A percentile compares a stretch with the other conserved stretches of the same genome.
These are phyloP conservation scores for Colletotrichum sp. DNA, from an alignment of 2,329 filamentous ascomycete genomes.

Conservation along the genomic window DNA sequence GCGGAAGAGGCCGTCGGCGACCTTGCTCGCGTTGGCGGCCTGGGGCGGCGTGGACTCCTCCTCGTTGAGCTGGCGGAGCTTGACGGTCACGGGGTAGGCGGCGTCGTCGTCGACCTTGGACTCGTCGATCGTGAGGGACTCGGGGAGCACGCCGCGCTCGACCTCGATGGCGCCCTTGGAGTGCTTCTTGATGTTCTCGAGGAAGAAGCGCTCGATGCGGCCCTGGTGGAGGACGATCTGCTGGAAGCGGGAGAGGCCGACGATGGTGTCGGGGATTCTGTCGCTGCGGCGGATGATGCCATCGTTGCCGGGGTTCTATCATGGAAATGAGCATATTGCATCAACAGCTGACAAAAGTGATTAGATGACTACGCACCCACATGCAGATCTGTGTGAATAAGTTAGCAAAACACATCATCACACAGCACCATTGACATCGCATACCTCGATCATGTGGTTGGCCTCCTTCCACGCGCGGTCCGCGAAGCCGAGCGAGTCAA, in stretches of 20 bases:
- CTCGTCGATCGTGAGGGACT: constrained; percentile 59
- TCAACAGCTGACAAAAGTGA: neutral
- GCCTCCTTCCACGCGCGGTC: constrained; percentile 69
- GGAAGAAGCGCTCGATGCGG: constrained; percentile 70
- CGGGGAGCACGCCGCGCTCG: constrained; percentile 65
- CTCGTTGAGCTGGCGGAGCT: constrained; percentile 60
- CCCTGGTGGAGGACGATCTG: constrained; percentile 75
- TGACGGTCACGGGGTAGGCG: constrained; percentile 66
- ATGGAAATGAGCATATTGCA: constrained; percentile 11
- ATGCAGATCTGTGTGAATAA: constrained; percentile 2
- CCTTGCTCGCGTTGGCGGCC: constrained; percentile 39
- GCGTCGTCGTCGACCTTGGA: constrained; percentile 50
- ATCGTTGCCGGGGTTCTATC: constrained; percentile 65
- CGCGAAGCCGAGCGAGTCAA: constrained; percentile 73
- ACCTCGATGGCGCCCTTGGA: constrained; percentile 54
- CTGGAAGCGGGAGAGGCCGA: constrained; percentile 66
- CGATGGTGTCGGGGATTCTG: constrained; percentile 66
- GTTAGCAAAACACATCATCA: constrained; percentile 12
- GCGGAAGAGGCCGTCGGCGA: constrained; percentile 60
- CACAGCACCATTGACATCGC: constrained; percentile 1
- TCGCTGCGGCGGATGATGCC: constrained; percentile 63
- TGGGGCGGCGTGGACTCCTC: constrained; percentile 57
- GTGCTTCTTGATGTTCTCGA: constrained; percentile 63
- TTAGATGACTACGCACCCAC: constrained; percentile 6
- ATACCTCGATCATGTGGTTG: constrained; percentile 72